Evolutionary conservation across 169 alveolate genomes (phyloP).

Genomic region (Plasmodium malariae): DNA sequence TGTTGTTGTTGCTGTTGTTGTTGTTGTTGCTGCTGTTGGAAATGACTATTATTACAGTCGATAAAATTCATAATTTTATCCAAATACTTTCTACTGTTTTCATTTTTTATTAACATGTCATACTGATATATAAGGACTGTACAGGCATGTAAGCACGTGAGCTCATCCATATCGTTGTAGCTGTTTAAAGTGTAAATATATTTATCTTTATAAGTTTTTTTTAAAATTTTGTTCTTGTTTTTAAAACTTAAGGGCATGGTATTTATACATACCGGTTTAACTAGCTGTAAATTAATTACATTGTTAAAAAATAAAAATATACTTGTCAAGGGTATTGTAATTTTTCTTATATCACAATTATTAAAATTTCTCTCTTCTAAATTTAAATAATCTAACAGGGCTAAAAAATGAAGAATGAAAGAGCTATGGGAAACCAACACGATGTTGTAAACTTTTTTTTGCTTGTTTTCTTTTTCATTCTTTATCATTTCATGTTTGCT

Average conservation of each 20-base stretch:
- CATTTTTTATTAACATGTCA: slow-evolving; percentile 18
- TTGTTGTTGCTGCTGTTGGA: not conserved
- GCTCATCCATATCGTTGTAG: slow-evolving; percentile 26
- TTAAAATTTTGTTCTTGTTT: slow-evolving; percentile 26
- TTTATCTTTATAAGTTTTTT: slow-evolving; percentile 52
- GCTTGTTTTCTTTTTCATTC: not conserved
- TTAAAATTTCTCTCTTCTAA: slow-evolving; percentile 37
- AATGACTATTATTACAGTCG: slow-evolving; percentile 23
- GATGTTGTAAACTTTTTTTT: slow-evolving; percentile 28
- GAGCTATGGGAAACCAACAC: slow-evolving; percentile 72
- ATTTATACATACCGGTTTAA: slow-evolving; percentile 15
- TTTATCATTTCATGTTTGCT: not conserved
- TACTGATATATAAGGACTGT: slow-evolving; percentile 60
- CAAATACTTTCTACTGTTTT: slow-evolving; percentile 33
- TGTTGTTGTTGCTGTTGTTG: too few relatives aligned
- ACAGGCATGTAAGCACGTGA: slow-evolving; percentile 41
- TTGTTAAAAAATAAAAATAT: slow-evolving; percentile 65
- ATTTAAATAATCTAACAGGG: slow-evolving; percentile 55
- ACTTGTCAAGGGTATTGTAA: slow-evolving; percentile 39
- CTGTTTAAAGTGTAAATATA: slow-evolving; percentile 40
- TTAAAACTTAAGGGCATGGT: slow-evolving; percentile 30
- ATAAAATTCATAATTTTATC: slow-evolving; percentile 32
- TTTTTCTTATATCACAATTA: slow-evolving; percentile 49
- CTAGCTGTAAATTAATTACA: slow-evolving; percentile 47
- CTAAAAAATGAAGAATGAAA: slow-evolving; percentile 38